phyloP scores from a whole-genome alignment of 129 eudicot genomes.

The Lonicera japonica region DNA sequence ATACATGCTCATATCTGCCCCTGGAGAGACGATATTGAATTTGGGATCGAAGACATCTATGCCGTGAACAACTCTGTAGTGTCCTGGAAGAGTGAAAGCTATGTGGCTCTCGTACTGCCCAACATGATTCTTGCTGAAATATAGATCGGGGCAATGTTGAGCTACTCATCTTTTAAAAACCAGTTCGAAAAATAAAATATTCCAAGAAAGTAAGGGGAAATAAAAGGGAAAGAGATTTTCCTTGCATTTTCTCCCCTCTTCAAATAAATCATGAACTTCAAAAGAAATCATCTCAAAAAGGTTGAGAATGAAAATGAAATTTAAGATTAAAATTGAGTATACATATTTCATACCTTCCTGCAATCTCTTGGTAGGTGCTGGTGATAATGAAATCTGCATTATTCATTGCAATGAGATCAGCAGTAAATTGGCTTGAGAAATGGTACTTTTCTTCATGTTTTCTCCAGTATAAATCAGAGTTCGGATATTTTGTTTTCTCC shows the following conservation, averaged over 20 bases:
- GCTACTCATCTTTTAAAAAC: neutral
- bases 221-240: too few relatives aligned
- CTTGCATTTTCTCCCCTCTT: too few relatives aligned
- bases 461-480: conserved; percentile 33
- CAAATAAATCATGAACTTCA: too few relatives aligned
- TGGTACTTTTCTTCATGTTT: conserved; percentile 33
- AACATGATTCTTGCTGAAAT: conserved; percentile 26
- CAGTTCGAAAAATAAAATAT: neutral
- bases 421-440: conserved; percentile 36
- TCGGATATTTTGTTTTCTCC: conserved; percentile 36
- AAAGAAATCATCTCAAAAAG: too few relatives aligned
- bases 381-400: conserved; percentile 35
- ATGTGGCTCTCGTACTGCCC: conserved; percentile 37
- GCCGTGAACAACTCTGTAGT: conserved; percentile 34
- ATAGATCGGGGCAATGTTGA: neutral
- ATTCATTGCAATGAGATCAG: conserved; percentile 38
- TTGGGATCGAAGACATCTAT: conserved; percentile 31
- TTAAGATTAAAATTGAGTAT: neutral
- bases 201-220: too few relatives aligned
- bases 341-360: conserved; percentile 22
- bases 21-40: conserved; percentile 37
- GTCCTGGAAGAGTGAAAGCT: conserved; percentile 31
- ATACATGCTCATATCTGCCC: conserved; percentile 32
- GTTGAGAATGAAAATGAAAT: neutral
- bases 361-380: conserved; percentile 40